A percentile compares a stretch with the other conserved stretches of the same genome.
phyloP scores from a whole-genome alignment of 805 yeast genomes.

The Metschnikowia bowlesiae region DNA sequence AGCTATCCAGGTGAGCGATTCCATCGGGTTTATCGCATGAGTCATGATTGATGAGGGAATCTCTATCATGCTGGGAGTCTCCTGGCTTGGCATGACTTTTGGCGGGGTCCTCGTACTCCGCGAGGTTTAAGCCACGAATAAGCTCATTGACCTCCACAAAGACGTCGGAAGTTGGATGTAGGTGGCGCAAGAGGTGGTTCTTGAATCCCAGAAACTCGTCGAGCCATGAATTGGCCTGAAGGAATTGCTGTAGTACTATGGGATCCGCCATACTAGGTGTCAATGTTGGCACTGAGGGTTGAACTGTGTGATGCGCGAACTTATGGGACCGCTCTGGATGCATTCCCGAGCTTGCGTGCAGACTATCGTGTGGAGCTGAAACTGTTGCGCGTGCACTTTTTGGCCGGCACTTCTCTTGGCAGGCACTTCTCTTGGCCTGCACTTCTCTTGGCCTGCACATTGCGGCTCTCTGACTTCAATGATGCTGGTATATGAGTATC shows the following conservation, averaged over 20 bases:
- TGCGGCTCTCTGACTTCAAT: too few species aligned
- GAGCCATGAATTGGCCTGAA: background rate
- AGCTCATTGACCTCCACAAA: background rate
- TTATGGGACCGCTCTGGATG: too few species aligned
- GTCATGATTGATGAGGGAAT: background rate
- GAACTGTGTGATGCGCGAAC: too few species aligned
- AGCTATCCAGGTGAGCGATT: background rate
- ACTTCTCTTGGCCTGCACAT: too few species aligned
- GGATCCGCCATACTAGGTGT: background rate
- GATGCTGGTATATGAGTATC: too few species aligned
- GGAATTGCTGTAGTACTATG: background rate
- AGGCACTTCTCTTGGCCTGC: too few species aligned
- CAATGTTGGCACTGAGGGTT: background rate
- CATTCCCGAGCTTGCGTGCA: too few species aligned
- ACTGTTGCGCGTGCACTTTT: too few species aligned
- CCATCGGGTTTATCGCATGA: background rate
- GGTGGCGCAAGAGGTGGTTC: background rate
- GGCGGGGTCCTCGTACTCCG: background rate
- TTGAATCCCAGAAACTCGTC: background rate
- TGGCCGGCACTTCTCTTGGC: too few species aligned
- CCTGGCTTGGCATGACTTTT: background rate
- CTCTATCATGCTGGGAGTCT: background rate
- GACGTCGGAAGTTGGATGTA: background rate
- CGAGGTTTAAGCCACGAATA: background rate
- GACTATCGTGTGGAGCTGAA: too few species aligned